Evolutionary conservation across 345 rosid species (phyloP).

Genomic region (Rhodomyrtus tomentosa): DNA sequence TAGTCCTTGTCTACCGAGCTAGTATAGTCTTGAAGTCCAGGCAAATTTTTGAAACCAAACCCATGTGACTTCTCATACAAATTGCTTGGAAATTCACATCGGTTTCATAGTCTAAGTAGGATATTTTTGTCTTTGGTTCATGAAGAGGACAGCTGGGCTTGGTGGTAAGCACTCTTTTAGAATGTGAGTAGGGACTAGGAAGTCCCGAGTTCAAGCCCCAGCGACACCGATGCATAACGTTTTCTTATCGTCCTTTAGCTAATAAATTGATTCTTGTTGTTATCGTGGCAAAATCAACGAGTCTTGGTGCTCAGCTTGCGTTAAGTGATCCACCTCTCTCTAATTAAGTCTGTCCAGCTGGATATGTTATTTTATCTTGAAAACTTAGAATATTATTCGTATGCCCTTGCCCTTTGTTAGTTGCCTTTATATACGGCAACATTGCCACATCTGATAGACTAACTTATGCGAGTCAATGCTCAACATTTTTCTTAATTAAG

Average conservation of each 20-base stretch:
- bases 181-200: background rate
- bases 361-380: too few relatives aligned
- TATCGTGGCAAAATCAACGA: background rate
- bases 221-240: background rate
- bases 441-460: too few relatives aligned
- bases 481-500: too few relatives aligned
- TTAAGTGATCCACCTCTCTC: too few relatives aligned
- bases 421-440: too few relatives aligned
- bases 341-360: too few relatives aligned
- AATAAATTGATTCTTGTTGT: background rate
- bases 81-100: background rate
- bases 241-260: background rate
- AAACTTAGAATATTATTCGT: too few relatives aligned
- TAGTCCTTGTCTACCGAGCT: background rate
- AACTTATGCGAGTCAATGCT: too few relatives aligned
- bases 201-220: background rate
- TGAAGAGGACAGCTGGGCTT: background rate
- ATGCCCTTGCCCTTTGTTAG: too few relatives aligned
- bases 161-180: background rate
- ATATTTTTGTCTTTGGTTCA: background rate
- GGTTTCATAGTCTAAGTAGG: background rate
- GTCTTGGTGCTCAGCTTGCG: background rate
- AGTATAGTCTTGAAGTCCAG: background rate
- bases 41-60: background rate
- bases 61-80: background rate